Percentiles rank a stretch among this genome's conserved stretches.
Evolutionary conservation across 2,329 filamentous ascomycete species (phyloP).

Genomic region (Aspergillus glaucus): DNA sequence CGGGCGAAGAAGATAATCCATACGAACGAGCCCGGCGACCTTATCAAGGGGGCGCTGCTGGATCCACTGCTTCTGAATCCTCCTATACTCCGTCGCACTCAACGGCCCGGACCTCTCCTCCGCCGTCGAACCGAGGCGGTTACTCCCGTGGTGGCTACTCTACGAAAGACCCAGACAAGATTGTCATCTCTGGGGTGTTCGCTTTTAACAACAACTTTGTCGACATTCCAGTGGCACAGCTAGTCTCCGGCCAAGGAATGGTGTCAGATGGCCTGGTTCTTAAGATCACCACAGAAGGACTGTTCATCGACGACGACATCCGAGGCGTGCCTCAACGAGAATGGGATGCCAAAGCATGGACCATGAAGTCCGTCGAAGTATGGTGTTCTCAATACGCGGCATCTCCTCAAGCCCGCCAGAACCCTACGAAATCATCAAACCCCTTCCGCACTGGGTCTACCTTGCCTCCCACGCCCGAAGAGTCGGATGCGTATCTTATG

Average conservation of each 20-base stretch:
- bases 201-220: conserved; percentile 84
- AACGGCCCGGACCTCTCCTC: conserved; percentile 76
- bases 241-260: conserved; percentile 73
- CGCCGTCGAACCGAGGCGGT: conserved; percentile 67
- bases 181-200: conserved; percentile 90
- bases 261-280: conserved; percentile 91
- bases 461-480: conserved; percentile 54
- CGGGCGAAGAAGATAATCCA: conserved; percentile 63
- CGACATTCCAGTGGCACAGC: conserved; percentile 81
- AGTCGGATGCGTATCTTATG: conserved; percentile 59
- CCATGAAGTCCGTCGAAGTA: conserved; percentile 85
- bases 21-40: conserved; percentile 64
- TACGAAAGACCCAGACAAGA: conserved; percentile 90
- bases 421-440: conserved; percentile 22
- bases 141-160: conserved; percentile 76
- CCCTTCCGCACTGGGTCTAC: conserved; percentile 41
- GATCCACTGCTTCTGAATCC: conserved; percentile 70
- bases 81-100: conserved; percentile 82
- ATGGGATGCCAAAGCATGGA: conserved; percentile 99
- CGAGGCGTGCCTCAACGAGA: conserved; percentile 87
- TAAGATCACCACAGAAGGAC: conserved; percentile 83
- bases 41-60: conserved; percentile 52
- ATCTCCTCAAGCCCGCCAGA: conserved; percentile 31
- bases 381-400: conserved; percentile 61
- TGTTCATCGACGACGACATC: conserved; percentile 96